A percentile compares a stretch with the other conserved stretches of the same genome.
phyloP scores from a whole-genome alignment of 2,329 filamentous ascomycete species.

The Byssothecium circinans region DNA sequence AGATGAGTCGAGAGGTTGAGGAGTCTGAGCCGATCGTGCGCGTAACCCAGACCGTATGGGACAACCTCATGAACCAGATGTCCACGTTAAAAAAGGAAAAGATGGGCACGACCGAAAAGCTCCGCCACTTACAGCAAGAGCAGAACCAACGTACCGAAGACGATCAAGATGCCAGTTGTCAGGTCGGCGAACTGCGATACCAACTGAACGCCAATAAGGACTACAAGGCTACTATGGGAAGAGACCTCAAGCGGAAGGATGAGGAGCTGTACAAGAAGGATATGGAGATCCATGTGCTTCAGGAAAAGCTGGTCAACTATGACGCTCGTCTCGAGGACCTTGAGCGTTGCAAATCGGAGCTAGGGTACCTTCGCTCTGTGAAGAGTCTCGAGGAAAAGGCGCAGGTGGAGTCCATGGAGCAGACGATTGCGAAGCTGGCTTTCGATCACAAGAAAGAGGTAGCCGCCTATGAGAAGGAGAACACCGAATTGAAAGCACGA shows the following conservation, averaged over 20 bases:
- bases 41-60: background rate
- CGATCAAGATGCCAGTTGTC: background rate
- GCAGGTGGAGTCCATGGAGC: constrained; percentile 1
- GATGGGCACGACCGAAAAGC: background rate
- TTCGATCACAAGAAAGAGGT: constrained; percentile 1
- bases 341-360: constrained; percentile 8
- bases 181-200: constrained; percentile 17
- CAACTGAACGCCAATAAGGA: constrained; percentile 21
- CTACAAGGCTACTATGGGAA: constrained; percentile 21
- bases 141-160: background rate
- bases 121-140: background rate
- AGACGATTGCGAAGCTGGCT: constrained; percentile 5
- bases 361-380: constrained; percentile 8
- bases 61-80: background rate
- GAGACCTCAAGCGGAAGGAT: constrained; percentile 18
- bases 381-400: constrained; percentile 2
- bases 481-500: constrained; percentile 7
- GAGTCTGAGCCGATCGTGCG: background rate
- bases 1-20: background rate
- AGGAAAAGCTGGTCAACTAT: background rate
- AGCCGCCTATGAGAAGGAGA: constrained; percentile 4
- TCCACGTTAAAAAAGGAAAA: background rate
- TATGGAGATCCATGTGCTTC: constrained; percentile 12
- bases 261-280: constrained; percentile 18
- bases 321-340: constrained; percentile 1